Evolutionary conservation across 2,329 filamentous ascomycete genomes (phyloP), one percentile per base, ranked within the genome.

Genomic region (Xylaria sp.): DNA sequence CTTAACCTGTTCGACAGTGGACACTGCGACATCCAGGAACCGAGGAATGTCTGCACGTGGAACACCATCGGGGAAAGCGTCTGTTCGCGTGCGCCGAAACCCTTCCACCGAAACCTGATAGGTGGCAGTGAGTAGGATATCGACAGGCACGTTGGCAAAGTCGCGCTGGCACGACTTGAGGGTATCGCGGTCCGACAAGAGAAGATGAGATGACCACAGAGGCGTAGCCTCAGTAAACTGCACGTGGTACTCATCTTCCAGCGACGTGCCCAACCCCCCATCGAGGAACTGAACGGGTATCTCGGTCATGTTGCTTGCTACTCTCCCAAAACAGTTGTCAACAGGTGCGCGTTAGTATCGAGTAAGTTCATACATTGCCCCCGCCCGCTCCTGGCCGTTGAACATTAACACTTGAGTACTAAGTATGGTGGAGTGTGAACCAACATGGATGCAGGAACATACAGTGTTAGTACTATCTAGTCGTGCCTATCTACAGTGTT

Each of bases 131-230:
- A 90, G 83, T 23, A 92, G 78, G 34, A 92, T 82, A 75, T 92
- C 88, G 65, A 87, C 86, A 44, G 88, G 89, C 1, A 87, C 85
- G 8, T 75, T 69, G 62, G 81, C 83, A 76, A 91, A 91, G 72
- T 86, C 85, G 62, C 76, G 75, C 75, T 91, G 89, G 76, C 87
- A 89, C 37, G 80, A 79, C 67, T 83, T 78, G 9, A 91, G 84
- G 0, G 84, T 88, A 8, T 81, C 72, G 2, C 82, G 84, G 71
- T 85, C 82, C 44, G 84, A 81, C 63, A 91, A 75, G n/a, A 92
- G 84, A 6, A 91, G 83, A 74, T 92, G 86, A 0, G 89, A 89
- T 0, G 90, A 91, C 90, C 90, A 92, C 48, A 92, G 84, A 0
- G 90, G 90, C 12, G 79, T 81, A 46, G 80, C 76, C 34, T 81